phyloP scores from a whole-genome alignment of 1,284 basidiomycete species.

The Cutaneotrichosporon mucoides region DNA sequence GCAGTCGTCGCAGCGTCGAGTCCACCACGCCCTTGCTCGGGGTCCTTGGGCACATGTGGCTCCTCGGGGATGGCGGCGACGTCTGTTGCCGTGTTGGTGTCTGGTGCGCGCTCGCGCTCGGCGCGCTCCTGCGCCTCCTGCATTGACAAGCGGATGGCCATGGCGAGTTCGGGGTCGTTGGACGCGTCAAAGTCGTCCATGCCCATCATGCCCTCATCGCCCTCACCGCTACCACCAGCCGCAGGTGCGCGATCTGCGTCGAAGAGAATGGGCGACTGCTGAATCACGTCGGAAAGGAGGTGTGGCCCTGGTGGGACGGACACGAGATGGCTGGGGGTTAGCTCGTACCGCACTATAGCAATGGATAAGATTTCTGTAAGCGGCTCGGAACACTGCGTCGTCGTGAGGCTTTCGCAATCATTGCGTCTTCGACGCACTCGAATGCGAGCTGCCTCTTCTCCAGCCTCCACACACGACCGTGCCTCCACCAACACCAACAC shows the following conservation, averaged over 20 bases:
- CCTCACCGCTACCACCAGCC: constrained; percentile 35
- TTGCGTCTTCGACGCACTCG: too few species aligned
- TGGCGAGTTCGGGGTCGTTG: constrained; percentile 93
- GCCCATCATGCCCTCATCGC: constrained; percentile 51
- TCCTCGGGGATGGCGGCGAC: constrained; percentile 6
- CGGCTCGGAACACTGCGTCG: too few species aligned
- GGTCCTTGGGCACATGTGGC: constrained; percentile 7
- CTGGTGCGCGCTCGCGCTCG: constrained; percentile 12
- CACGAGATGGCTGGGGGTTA: constrained; percentile 60
- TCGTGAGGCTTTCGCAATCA: too few species aligned
- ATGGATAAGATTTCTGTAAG: too few species aligned
- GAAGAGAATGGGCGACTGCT: constrained; percentile 76
- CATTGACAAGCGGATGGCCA: constrained; percentile 97
- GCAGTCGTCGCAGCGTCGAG: constrained; percentile 22
- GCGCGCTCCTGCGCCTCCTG: constrained; percentile 80
- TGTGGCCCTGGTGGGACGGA: constrained; percentile 71
- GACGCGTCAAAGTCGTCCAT: constrained; percentile 68
- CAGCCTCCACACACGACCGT: too few species aligned
- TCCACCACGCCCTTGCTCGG: constrained; percentile 15
- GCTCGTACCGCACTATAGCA: not conserved
- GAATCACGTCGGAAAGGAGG: constrained; percentile 77
- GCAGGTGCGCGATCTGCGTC: constrained; percentile 68
- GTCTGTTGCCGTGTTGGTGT: constrained; percentile 22
- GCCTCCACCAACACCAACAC: constrained; percentile 10
- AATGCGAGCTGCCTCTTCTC: too few species aligned